Evolutionary conservation across 371 early-diverging fungal species (phyloP).

Genomic region (Saksenaea oblongispora): DNA sequence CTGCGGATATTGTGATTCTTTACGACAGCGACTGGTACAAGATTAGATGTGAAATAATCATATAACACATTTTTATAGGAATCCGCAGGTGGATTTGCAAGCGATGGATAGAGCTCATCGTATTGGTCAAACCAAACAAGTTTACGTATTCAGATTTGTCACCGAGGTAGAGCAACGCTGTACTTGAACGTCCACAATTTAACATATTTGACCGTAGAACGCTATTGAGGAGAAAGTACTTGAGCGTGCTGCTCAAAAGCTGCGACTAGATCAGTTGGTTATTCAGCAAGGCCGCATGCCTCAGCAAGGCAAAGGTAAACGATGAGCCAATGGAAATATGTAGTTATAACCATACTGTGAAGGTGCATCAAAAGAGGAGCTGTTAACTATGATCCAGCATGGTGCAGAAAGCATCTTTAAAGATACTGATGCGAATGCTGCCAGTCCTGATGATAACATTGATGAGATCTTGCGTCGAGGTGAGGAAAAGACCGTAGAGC

Average conservation of each 20-base stretch:
- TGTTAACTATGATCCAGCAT: slow-evolving; percentile 94
- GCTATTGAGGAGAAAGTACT: slow-evolving; percentile 98
- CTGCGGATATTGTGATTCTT: slow-evolving; percentile 97
- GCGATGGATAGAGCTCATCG: slow-evolving; percentile 99
- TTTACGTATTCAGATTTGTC: slow-evolving; percentile 97
- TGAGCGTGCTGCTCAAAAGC: slow-evolving; percentile 95
- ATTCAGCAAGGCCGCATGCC: slow-evolving; percentile 91
- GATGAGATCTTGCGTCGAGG: slow-evolving; percentile 86
- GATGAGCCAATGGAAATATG: slow-evolving; percentile 3
- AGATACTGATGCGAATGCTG: slow-evolving; percentile 50
- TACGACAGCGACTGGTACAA: slow-evolving; percentile 97
- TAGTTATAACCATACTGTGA: background rate
- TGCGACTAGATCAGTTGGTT: slow-evolving; percentile 97
- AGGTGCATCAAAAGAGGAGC: slow-evolving; percentile 78
- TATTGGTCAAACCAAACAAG: slow-evolving; percentile 99
- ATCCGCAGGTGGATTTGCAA: slow-evolving; percentile 97
- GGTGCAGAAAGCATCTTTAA: slow-evolving; percentile 92
- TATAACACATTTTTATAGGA: slow-evolving; percentile 34
- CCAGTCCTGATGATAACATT: slow-evolving; percentile 73
- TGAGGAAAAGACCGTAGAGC: slow-evolving; percentile 88
- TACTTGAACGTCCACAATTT: background rate
- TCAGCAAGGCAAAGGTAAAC: slow-evolving; percentile 47
- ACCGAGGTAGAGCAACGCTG: slow-evolving; percentile 63
- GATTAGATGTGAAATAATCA: slow-evolving; percentile 3
- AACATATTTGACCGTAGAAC: slow-evolving; percentile 36